A percentile compares a stretch with the other conserved stretches of the same genome.
Conservation (phyloP, 371 early-diverging fungal genomes). For the Rhizopus arrhizus region DNA sequence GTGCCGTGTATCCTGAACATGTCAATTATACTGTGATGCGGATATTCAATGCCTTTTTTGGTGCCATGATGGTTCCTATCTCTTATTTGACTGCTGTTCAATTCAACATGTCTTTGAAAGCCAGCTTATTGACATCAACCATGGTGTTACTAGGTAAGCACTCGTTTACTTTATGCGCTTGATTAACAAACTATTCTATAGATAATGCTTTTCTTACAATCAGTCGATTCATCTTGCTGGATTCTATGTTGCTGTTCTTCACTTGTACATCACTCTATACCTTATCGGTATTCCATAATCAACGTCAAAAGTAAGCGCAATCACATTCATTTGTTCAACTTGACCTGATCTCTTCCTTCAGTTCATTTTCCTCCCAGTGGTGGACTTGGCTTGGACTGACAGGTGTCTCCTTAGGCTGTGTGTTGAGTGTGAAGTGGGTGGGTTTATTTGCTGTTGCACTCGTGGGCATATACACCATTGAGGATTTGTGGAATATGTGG, state of each 20-base stretch:
- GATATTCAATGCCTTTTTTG: slow-evolving; percentile 87
- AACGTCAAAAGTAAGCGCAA: slow-evolving; percentile 61
- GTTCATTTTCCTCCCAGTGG: slow-evolving; percentile 85
- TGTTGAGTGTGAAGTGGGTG: slow-evolving; percentile 98
- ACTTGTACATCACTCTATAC: slow-evolving; percentile 86
- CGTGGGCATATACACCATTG: slow-evolving; percentile 94
- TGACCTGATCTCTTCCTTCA: slow-evolving; percentile 19
- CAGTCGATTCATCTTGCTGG: slow-evolving; percentile 96
- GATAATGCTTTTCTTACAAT: slow-evolving; percentile 90
- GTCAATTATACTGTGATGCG: slow-evolving; percentile 95
- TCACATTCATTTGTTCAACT: background rate
- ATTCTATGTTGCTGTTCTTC: slow-evolving; percentile 96
- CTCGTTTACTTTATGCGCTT: too few species aligned
- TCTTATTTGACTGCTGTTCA: slow-evolving; percentile 90
- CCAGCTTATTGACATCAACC: slow-evolving; percentile 71
- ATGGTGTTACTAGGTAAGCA: slow-evolving; percentile 79
- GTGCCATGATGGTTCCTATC: slow-evolving; percentile 91
- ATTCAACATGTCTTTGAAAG: slow-evolving; percentile 68
- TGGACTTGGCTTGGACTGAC: slow-evolving; percentile 86
- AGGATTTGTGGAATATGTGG: slow-evolving; percentile 92
- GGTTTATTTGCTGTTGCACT: slow-evolving; percentile 95
- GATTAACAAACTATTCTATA: background rate
- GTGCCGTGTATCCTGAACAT: slow-evolving; percentile 77
- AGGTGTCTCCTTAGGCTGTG: slow-evolving; percentile 92
- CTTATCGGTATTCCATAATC: slow-evolving; percentile 75